Conservation (phyloP, 176 grass and related monocot species). For the Hyparrhenia diplandra region DNA sequence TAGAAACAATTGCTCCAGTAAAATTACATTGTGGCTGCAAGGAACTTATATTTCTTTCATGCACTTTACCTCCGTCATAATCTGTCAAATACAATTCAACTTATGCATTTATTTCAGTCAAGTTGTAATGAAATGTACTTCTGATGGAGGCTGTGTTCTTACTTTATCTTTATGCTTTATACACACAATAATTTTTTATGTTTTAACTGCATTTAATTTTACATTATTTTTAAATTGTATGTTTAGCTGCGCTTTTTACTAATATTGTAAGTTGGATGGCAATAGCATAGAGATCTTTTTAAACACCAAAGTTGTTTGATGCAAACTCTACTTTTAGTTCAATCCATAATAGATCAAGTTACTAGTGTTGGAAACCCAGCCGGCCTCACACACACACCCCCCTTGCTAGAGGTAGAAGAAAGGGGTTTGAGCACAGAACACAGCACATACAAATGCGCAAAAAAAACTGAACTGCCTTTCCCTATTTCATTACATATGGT, state of each 20-base stretch:
- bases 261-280: not conserved
- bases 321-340: too few relatives aligned
- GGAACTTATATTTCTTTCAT: not conserved
- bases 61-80: not conserved
- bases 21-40: not conserved
- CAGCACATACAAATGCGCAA: too few relatives aligned
- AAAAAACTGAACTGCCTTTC: too few relatives aligned
- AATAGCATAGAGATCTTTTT: not conserved
- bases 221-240: not conserved
- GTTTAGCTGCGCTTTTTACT: not conserved
- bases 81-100: not conserved
- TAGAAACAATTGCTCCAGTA: not conserved
- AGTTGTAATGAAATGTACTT: not conserved
- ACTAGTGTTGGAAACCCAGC: too few relatives aligned
- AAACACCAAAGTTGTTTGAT: too few relatives aligned
- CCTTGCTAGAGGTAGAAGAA: too few relatives aligned
- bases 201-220: not conserved
- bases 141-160: not conserved
- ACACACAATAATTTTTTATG: not conserved
- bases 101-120: not conserved
- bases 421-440: too few relatives aligned
- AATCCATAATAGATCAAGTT: too few relatives aligned
- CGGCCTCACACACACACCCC: too few relatives aligned
- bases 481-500: too few relatives aligned
- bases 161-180: not conserved